phyloP scores from a whole-genome alignment of 2,329 filamentous ascomycete species.

The Penicillium freii region DNA sequence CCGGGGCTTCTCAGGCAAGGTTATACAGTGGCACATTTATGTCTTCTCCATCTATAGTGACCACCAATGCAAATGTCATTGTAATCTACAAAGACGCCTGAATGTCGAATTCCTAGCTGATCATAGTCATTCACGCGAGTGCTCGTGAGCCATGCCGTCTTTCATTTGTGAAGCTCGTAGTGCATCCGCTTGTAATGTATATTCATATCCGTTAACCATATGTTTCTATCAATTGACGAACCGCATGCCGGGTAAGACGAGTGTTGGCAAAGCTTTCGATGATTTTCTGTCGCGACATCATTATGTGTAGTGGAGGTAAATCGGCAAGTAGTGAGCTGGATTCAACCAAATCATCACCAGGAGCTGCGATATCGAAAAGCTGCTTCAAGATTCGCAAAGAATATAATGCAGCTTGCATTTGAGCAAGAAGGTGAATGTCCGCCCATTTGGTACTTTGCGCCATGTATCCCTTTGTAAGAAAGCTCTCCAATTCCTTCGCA shows the following conservation, averaged over 20 bases:
- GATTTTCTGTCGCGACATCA: slow-evolving; percentile 28
- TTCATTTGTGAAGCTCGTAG: not conserved
- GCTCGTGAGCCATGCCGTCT: not conserved
- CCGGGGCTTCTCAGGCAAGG: not conserved
- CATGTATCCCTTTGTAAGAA: slow-evolving; percentile 31
- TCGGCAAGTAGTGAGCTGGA: slow-evolving; percentile 22
- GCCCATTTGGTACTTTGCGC: slow-evolving; percentile 53
- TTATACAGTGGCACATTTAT: not conserved
- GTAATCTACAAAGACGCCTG: not conserved
- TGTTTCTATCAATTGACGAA: slow-evolving; percentile 12
- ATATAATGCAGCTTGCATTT: slow-evolving; percentile 60
- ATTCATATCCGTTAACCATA: slow-evolving; percentile 13
- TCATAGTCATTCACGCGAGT: not conserved
- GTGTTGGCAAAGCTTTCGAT: slow-evolving; percentile 8
- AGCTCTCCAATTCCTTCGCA: slow-evolving; percentile 24
- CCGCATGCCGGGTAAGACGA: slow-evolving; percentile 8
- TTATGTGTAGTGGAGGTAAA: slow-evolving; percentile 33
- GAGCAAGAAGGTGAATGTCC: slow-evolving; percentile 60
- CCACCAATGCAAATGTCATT: not conserved
- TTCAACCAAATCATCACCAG: slow-evolving; percentile 9
- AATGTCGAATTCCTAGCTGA: not conserved
- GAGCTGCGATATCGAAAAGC: slow-evolving; percentile 41
- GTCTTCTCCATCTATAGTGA: not conserved
- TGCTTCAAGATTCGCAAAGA: slow-evolving; percentile 62
- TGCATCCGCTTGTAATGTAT: not conserved